Conservation (phyloP, 768 basidiomycete species). For the Rhodotorula kratochvilovae region DNA sequence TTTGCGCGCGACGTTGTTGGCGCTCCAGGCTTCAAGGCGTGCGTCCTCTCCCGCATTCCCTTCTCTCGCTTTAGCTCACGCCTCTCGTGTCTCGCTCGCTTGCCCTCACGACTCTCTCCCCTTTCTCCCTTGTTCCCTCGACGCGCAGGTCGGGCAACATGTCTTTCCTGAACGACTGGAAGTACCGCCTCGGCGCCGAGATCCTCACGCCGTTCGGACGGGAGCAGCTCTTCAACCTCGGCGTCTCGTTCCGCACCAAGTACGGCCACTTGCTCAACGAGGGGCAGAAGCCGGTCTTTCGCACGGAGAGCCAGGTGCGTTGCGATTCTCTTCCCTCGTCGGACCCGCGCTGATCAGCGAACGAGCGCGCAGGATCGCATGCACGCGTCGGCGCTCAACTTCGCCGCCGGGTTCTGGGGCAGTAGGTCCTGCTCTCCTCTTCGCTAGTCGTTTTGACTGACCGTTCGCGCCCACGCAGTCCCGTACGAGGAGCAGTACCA, state of each 20-base stretch:
- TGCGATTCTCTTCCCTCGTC: slow-evolving; percentile 49
- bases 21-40: slow-evolving; percentile 54
- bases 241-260: slow-evolving; percentile 62
- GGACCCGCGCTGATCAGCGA: background rate
- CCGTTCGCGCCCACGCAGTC: slow-evolving; percentile 52
- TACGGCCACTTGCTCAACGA: slow-evolving; percentile 69
- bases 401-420: slow-evolving; percentile 54
- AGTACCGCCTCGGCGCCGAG: slow-evolving; percentile 84
- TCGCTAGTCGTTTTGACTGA: background rate
- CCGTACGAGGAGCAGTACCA: slow-evolving; percentile 67
- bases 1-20: slow-evolving; percentile 54
- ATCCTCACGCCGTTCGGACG: slow-evolving; percentile 81
- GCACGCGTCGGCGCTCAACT: slow-evolving; percentile 52
- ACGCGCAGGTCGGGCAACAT: slow-evolving; percentile 58
- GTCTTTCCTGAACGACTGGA: slow-evolving; percentile 75
- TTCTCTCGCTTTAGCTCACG: too few relatives aligned
- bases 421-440: background rate
- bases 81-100: too few relatives aligned
- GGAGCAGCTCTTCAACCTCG: slow-evolving; percentile 74
- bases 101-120: background rate
- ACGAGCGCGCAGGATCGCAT: slow-evolving; percentile 54
- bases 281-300: slow-evolving; percentile 64
- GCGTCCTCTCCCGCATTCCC: background rate
- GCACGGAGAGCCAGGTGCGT: slow-evolving; percentile 47
- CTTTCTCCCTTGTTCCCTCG: slow-evolving; percentile 60